Evolutionary conservation across 2,329 filamentous ascomycete genomes (phyloP).

Genomic region (Ceratocystis smalleyi): DNA sequence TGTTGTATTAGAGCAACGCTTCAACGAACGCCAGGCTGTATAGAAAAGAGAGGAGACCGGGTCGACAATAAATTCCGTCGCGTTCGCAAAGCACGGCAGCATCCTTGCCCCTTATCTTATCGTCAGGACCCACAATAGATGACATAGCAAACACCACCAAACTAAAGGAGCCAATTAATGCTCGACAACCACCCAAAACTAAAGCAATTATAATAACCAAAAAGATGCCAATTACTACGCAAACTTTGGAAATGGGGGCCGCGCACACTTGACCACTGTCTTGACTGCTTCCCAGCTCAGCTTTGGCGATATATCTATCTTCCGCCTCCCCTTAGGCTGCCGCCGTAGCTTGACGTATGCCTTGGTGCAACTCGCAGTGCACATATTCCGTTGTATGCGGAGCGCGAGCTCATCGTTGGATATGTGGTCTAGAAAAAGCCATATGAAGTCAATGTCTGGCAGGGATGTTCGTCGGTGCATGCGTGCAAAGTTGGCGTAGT

Average conservation of each 20-base stretch:
- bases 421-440: conserved; percentile 16
- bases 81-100: conserved; percentile 10
- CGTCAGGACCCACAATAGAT: conserved; percentile 9
- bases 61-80: neutral
- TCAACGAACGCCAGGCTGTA: neutral
- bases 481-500: conserved; percentile 12
- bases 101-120: conserved; percentile 13
- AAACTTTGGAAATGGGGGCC: conserved; percentile 13
- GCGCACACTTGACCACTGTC: conserved; percentile 10
- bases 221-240: neutral
- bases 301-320: conserved; percentile 10
- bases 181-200: neutral
- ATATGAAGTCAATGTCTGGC: conserved; percentile 13
- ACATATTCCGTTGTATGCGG: conserved; percentile 16
- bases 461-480: conserved; percentile 14
- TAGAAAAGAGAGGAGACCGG: neutral
- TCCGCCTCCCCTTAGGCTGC: conserved; percentile 12
- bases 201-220: neutral
- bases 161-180: too few relatives aligned
- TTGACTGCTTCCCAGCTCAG: conserved; percentile 15
- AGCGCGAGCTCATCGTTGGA: conserved; percentile 12
- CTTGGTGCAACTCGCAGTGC: conserved; percentile 7
- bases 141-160: neutral
- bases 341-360: conserved; percentile 8
- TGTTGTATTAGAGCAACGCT: neutral